Conservation (phyloP, 2,329 filamentous ascomycete species). For the Curvularia verruculosa region DNA sequence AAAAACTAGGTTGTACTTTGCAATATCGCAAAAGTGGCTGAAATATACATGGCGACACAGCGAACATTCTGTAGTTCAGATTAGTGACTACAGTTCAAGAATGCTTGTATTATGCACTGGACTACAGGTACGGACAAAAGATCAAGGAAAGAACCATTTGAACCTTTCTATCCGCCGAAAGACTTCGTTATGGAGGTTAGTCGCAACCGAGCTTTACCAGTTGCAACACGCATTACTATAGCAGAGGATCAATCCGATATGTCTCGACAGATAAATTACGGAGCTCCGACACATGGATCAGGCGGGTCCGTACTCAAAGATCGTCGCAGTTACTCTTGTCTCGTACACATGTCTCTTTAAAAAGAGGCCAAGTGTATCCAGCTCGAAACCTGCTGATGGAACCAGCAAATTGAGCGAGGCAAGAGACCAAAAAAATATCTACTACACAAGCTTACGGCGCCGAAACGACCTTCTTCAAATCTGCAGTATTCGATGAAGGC, state of each 20-base stretch:
- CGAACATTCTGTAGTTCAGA: neutral
- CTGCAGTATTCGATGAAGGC: neutral
- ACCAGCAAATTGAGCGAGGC: constrained; percentile 49
- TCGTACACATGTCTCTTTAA: constrained; percentile 34
- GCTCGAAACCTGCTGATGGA: constrained; percentile 46
- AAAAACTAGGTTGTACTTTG: neutral
- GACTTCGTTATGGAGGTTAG: neutral
- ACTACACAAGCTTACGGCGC: neutral
- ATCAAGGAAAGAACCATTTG: neutral
- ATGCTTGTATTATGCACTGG: neutral
- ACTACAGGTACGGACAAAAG: neutral
- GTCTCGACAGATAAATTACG: constrained; percentile 51
- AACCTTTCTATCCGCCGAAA: no score
- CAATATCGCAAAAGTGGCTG: neutral
- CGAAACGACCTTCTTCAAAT: neutral
- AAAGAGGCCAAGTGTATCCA: constrained; percentile 36
- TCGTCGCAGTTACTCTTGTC: constrained; percentile 48
- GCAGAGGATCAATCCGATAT: constrained; percentile 16
- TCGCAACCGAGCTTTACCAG: neutral
- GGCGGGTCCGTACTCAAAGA: constrained; percentile 51
- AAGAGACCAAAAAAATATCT: constrained; percentile 35
- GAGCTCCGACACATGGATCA: constrained; percentile 38
- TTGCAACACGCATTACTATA: neutral
- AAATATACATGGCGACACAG: neutral
- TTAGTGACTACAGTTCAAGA: neutral